phyloP scores from a whole-genome alignment of 2,329 filamentous ascomycete species.

The Venturia carpophila region DNA sequence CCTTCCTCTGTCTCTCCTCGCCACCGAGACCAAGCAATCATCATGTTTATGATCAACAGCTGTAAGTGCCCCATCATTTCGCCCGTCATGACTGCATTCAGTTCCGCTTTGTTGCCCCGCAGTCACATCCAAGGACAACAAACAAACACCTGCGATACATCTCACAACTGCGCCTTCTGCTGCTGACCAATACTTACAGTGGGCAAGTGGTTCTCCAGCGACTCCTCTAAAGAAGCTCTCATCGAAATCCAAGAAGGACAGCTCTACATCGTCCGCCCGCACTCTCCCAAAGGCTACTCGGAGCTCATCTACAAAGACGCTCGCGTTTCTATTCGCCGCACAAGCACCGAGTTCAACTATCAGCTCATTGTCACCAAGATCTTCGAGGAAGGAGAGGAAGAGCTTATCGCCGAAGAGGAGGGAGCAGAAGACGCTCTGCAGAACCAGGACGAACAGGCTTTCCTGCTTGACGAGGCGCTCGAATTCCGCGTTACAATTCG shows the following conservation, averaged over 20 bases:
- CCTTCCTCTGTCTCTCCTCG: not conserved
- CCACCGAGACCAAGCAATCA: not conserved
- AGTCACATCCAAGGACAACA: slow-evolving; percentile 16
- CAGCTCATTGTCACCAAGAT: slow-evolving; percentile 93
- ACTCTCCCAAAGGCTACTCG: slow-evolving; percentile 94
- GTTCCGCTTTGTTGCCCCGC: slow-evolving; percentile 5
- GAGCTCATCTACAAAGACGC: slow-evolving; percentile 99
- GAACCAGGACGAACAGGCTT: slow-evolving; percentile 95
- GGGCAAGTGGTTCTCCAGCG: slow-evolving; percentile 85
- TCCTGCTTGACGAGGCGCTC: slow-evolving; percentile 85
- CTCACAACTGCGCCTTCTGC: not conserved
- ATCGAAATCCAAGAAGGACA: slow-evolving; percentile 93
- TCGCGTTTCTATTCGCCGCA: slow-evolving; percentile 81
- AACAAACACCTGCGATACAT: not conserved
- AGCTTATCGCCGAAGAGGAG: slow-evolving; percentile 81
- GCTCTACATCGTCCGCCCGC: slow-evolving; percentile 90
- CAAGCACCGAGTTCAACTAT: slow-evolving; percentile 92
- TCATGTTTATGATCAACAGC: slow-evolving; percentile 19
- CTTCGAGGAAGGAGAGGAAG: slow-evolving; percentile 95
- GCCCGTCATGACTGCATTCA: not conserved
- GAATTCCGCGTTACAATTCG: slow-evolving; percentile 80
- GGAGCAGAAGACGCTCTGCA: slow-evolving; percentile 68
- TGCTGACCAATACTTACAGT: slow-evolving; percentile 44
- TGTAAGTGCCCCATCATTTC: slow-evolving; percentile 1
- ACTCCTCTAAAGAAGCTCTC: slow-evolving; percentile 82